Evolutionary conservation across 2,329 filamentous ascomycete species (phyloP).

Genomic region (Hortaea sp.): DNA sequence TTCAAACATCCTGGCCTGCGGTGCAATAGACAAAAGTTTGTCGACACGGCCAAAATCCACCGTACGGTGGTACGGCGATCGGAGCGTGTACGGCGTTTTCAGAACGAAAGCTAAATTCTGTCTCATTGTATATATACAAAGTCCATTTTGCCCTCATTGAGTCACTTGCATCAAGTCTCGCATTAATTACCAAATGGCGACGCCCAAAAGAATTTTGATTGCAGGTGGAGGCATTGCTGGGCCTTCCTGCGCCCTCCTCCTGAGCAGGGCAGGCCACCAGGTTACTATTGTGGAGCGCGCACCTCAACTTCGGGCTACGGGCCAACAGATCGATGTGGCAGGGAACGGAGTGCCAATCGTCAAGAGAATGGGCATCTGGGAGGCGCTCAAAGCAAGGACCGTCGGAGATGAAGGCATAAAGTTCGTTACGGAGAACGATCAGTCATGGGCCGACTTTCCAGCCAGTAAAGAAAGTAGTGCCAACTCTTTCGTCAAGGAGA

Average conservation of each 20-base stretch:
- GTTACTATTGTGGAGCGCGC: slow-evolving; percentile 15
- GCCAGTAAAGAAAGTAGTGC: slow-evolving; percentile 7
- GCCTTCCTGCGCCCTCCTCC: slow-evolving; percentile 11
- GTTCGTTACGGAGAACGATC: slow-evolving; percentile 14
- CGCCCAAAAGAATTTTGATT: slow-evolving; percentile 10
- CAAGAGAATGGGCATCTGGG: slow-evolving; percentile 18
- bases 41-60: no score
- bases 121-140: no score
- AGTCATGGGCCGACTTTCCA: slow-evolving; percentile 14
- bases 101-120: no score
- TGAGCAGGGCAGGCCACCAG: slow-evolving; percentile 8
- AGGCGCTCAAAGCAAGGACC: slow-evolving; percentile 8
- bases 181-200: not conserved
- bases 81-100: no score
- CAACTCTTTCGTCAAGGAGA: slow-evolving; percentile 36
- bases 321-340: slow-evolving; percentile 21
- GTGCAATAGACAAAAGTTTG: no score
- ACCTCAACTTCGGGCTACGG: slow-evolving; percentile 4
- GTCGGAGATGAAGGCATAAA: slow-evolving; percentile 17
- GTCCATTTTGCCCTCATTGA: no score
- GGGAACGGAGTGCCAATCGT: slow-evolving; percentile 17
- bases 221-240: slow-evolving; percentile 16
- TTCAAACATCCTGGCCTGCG: no score
- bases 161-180: no score
- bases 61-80: no score